These are phyloP conservation scores for Botrytis aclada DNA, from an alignment of 2,329 filamentous ascomycete species.

Conservation along the genomic window DNA sequence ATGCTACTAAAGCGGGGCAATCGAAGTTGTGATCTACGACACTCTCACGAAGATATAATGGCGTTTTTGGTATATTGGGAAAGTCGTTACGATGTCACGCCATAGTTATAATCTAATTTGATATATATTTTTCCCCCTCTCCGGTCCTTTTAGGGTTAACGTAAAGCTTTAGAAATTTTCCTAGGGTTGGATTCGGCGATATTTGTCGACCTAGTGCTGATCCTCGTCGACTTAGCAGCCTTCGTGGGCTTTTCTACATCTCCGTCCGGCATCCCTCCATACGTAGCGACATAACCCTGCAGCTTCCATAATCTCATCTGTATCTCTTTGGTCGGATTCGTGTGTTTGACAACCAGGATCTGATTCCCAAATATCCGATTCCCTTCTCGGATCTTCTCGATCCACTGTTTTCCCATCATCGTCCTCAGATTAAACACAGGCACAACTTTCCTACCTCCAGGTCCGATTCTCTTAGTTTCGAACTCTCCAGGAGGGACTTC, in stretches of 20 bases:
- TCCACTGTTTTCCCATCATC: slow-evolving; percentile 50
- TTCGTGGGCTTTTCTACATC: neutral
- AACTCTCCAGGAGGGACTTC: slow-evolving; percentile 39
- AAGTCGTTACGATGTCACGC: neutral
- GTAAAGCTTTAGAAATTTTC: neutral
- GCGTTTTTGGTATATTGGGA: neutral
- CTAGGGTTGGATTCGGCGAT: neutral
- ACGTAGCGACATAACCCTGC: slow-evolving; percentile 50
- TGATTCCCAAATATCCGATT: slow-evolving; percentile 34
- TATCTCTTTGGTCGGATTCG: slow-evolving; percentile 43
- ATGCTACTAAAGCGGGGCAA: slow-evolving; percentile 4
- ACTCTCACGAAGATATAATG: neutral
- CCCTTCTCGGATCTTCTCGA: slow-evolving; percentile 41
- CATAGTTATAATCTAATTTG: neutral
- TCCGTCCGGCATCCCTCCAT: neutral
- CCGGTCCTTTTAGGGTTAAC: neutral
- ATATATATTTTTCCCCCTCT: neutral
- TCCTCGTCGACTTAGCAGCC: neutral
- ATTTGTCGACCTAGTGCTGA: neutral
- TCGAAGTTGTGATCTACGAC: slow-evolving; percentile 27
- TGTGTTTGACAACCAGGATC: slow-evolving; percentile 43
- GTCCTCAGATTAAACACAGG: slow-evolving; percentile 52
- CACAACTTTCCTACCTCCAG: slow-evolving; percentile 36
- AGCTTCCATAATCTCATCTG: slow-evolving; percentile 56
- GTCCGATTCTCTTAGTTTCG: slow-evolving; percentile 45